phyloP scores from a whole-genome alignment of 495 filamentous ascomycete genomes.

The Lentithecium fluviatile region DNA sequence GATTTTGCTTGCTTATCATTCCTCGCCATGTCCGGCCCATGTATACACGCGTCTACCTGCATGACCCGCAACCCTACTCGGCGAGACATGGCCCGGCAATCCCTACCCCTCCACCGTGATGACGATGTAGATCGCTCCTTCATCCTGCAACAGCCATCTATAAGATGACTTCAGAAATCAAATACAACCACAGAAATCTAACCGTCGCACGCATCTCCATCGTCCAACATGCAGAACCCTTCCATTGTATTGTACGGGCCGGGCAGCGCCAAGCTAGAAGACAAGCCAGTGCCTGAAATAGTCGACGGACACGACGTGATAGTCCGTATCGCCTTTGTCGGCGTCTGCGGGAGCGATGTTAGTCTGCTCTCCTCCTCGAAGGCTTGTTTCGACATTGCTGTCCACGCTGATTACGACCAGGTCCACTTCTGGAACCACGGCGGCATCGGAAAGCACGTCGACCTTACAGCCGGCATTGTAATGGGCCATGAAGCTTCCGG shows the following conservation, averaged over 20 bases:
- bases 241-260: constrained; percentile 11
- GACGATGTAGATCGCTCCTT: too few species aligned
- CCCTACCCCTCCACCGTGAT: too few species aligned
- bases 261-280: constrained; percentile 5
- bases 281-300: constrained; percentile 3
- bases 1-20: too few species aligned
- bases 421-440: constrained; percentile 55
- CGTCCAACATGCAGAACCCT: constrained; percentile 17
- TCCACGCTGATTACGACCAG: background rate
- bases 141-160: background rate
- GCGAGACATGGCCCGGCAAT: background rate
- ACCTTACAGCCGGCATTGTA: constrained; percentile 7
- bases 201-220: constrained; percentile 8
- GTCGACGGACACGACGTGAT: constrained; percentile 47
- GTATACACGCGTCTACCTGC: too few species aligned
- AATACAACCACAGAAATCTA: background rate
- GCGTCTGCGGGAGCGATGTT: constrained; percentile 55
- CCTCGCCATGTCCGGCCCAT: too few species aligned
- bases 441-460: constrained; percentile 43
- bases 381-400: background rate
- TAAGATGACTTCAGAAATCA: background rate
- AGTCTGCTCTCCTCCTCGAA: background rate
- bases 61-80: background rate
- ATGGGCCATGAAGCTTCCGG: constrained; percentile 35
- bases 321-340: constrained; percentile 51